These are phyloP conservation scores for Leccinellum rugosiceps DNA, from an alignment of 768 basidiomycete genomes.

Conservation along the genomic window DNA sequence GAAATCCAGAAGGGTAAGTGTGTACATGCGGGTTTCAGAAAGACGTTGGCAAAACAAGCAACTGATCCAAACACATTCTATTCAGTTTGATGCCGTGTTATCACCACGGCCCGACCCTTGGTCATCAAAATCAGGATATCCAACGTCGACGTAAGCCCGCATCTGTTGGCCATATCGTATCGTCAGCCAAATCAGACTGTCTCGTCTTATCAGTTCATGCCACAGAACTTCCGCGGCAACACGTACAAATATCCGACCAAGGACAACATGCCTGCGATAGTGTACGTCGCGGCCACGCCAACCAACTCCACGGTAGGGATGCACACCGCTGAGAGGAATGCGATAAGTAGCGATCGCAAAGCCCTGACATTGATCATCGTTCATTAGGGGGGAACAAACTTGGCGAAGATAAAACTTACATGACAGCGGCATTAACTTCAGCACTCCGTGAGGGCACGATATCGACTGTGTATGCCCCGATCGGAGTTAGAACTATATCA, in stretches of 20 bases:
- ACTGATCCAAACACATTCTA: background rate
- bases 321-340: slow-evolving; percentile 11
- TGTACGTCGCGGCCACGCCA: slow-evolving; percentile 51
- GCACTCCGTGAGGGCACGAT: slow-evolving; percentile 59
- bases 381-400: slow-evolving; percentile 16
- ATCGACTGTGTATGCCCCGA: slow-evolving; percentile 57
- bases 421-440: slow-evolving; percentile 54
- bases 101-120: background rate
- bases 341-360: slow-evolving; percentile 22
- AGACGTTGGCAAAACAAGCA: background rate
- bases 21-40: background rate
- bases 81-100: background rate
- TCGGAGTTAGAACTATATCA: slow-evolving; percentile 54
- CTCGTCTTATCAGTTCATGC: background rate
- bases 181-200: slow-evolving; percentile 49
- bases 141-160: slow-evolving; percentile 55
- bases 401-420: slow-evolving; percentile 32
- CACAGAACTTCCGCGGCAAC: background rate
- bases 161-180: slow-evolving; percentile 57
- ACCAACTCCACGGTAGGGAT: slow-evolving; percentile 46
- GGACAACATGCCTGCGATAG: slow-evolving; percentile 41
- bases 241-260: slow-evolving; percentile 55
- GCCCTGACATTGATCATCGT: slow-evolving; percentile 5
- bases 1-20: background rate
- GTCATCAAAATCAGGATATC: slow-evolving; percentile 39